Conservation (phyloP, 208 protist genomes). For the Entamoeba invadens region DNA sequence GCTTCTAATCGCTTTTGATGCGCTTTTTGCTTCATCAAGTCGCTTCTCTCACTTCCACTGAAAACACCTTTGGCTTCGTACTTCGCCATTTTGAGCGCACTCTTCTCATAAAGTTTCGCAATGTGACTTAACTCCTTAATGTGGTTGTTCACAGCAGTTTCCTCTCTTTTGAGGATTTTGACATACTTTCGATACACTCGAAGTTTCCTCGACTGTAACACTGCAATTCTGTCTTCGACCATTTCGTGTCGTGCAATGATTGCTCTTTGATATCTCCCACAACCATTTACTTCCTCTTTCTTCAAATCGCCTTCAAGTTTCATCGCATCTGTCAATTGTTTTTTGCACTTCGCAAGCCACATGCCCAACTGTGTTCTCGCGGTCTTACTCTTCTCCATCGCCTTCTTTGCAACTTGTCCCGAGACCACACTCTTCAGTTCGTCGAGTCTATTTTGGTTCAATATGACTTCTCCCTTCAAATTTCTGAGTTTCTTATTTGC, state of each 20-base stretch:
- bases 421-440: background rate
- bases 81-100: background rate
- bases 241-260: background rate
- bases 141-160: background rate
- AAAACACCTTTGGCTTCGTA: background rate
- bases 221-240: background rate
- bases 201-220: background rate
- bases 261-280: background rate
- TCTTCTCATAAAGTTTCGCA: background rate
- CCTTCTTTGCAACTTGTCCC: background rate
- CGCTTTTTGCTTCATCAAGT: background rate
- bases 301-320: background rate
- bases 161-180: background rate
- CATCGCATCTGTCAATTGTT: background rate
- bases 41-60: background rate
- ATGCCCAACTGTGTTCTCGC: background rate
- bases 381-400: background rate
- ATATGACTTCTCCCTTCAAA: background rate
- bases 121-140: background rate
- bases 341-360: background rate
- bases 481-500: background rate
- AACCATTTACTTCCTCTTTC: background rate
- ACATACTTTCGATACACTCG: background rate
- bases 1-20: background rate
- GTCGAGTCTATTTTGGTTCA: background rate